Conservation (phyloP, 495 filamentous ascomycete species). For the Chaetomium fimeti region DNA sequence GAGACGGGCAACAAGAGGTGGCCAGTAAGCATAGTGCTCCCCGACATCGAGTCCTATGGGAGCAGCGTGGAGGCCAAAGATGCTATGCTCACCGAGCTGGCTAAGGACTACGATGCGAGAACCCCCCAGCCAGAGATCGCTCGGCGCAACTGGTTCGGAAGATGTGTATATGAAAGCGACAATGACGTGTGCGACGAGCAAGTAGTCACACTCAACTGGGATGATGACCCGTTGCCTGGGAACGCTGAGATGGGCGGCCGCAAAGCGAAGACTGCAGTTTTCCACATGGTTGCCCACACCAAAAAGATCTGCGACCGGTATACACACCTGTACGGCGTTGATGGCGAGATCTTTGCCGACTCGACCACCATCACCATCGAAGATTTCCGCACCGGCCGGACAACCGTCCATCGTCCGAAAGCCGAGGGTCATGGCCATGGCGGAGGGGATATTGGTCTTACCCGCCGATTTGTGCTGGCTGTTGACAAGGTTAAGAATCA, state of each 20-base stretch:
- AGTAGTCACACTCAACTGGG: conserved; percentile 81
- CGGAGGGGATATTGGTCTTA: conserved; percentile 83
- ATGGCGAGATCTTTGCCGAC: conserved; percentile 82
- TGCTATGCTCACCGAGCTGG: conserved; percentile 53
- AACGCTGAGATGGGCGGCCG: conserved; percentile 35
- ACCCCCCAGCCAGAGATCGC: conserved; percentile 56
- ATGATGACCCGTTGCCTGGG: conserved; percentile 54
- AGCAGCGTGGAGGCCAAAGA: conserved; percentile 40
- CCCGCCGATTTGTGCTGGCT: conserved; percentile 74
- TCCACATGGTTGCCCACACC: conserved; percentile 93
- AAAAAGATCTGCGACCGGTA: conserved; percentile 81
- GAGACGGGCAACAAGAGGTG: conserved; percentile 62
- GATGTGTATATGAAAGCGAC: conserved; percentile 89
- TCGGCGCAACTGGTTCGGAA: conserved; percentile 76
- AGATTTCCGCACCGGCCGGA: conserved; percentile 59
- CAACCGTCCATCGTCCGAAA: conserved; percentile 53
- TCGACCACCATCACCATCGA: conserved; percentile 62
- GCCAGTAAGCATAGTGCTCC: conserved; percentile 84
- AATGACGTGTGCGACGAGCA: conserved; percentile 94
- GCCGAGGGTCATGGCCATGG: conserved; percentile 65
- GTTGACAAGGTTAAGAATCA: conserved; percentile 74
- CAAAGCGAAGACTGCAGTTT: conserved; percentile 77
- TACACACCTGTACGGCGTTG: conserved; percentile 77
- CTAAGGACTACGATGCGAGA: conserved; percentile 63
- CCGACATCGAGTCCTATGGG: conserved; percentile 79